A percentile compares a stretch with the other conserved stretches of the same genome.
phyloP scores from a whole-genome alignment of 2,329 filamentous ascomycete species.

The Trichoderma aggressivum region DNA sequence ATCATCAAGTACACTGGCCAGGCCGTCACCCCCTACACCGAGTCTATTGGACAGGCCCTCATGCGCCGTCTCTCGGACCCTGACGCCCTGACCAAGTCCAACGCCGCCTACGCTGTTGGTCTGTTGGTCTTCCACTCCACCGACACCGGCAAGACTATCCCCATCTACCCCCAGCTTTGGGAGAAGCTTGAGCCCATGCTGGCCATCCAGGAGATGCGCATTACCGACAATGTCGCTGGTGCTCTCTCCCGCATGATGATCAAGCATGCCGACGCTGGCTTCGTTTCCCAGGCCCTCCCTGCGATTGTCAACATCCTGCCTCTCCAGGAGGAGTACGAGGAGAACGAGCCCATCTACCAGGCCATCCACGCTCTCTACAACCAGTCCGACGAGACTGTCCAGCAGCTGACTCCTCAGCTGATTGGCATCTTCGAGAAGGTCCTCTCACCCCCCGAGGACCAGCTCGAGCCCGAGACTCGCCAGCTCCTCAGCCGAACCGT shows the following conservation, averaged over 20 bases:
- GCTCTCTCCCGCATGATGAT: constrained; percentile 91
- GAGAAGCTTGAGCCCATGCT: constrained; percentile 83
- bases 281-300: constrained; percentile 77
- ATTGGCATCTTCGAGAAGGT: constrained; percentile 71
- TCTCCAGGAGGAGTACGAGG: constrained; percentile 89
- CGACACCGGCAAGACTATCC: constrained; percentile 64
- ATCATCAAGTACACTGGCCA: constrained; percentile 79
- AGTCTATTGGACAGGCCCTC: constrained; percentile 71
- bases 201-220: constrained; percentile 70
- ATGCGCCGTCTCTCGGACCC: constrained; percentile 85
- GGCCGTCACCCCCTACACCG: constrained; percentile 78
- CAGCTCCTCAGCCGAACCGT: constrained; percentile 64
- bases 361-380: constrained; percentile 87
- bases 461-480: constrained; percentile 70
- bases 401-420: constrained; percentile 66
- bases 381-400: constrained; percentile 64
- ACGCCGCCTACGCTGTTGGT: constrained; percentile 88
- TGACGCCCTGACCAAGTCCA: constrained; percentile 89
- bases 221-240: constrained; percentile 89
- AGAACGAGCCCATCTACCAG: constrained; percentile 90
- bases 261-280: constrained; percentile 78
- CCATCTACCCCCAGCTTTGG: constrained; percentile 75
- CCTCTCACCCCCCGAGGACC: constrained; percentile 66
- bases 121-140: constrained; percentile 79
- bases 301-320: constrained; percentile 75